Base-by-base conservation (phyloP, 2,329 filamentous ascomycete genomes). In the Zymoseptoria tritici region DNA sequence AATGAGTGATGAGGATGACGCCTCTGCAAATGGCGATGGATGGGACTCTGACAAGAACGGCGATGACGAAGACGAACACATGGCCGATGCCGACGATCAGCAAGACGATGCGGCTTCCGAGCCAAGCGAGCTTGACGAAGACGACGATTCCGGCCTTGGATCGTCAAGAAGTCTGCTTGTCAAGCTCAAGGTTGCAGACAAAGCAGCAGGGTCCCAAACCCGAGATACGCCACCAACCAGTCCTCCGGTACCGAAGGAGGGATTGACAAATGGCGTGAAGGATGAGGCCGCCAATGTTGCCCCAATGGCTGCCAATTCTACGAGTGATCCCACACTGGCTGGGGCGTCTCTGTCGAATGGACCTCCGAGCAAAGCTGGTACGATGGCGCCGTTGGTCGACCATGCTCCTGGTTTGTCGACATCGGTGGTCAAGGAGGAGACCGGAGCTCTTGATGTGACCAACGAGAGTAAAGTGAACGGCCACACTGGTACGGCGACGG, bases 41-140 rank as follows among this genome's bases (percentile, higher is more conserved):
- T 90, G 85, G 71, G 87, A 91, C 52, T 87, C 88, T 55, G 89
- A 86, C 59, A 85, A 88, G 46, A 83, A 90, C 58, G 83, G 81
- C 24, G 85, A 86, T 24, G 86, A 86, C 5, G 86, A 89, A 56
- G 80, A 87, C 19, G 82, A 84, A 0, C 64, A 67, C 22, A 69
- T 71, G 58, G 67, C 69, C 24, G 73, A 74, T 42, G 71, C 69
- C 4, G 83, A 84, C 22, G 79, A 83, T 56, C 82, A 85, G 49
- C 64, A 64, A 9, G 82, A 85, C 49, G 82, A 73, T n/a, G 72
- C 82, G 21, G 79, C 82, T 54, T 68, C 81, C 51, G 75, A 74
- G 21, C 74, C 79, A 1, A 79, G 80, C 46, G 75, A 77, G 20
- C 74, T 67, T 24, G 68, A 70, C 11, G 73, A 60, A 63, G 73